phyloP scores from a whole-genome alignment of 768 basidiomycete genomes.

The Dentipellis fragilis region DNA sequence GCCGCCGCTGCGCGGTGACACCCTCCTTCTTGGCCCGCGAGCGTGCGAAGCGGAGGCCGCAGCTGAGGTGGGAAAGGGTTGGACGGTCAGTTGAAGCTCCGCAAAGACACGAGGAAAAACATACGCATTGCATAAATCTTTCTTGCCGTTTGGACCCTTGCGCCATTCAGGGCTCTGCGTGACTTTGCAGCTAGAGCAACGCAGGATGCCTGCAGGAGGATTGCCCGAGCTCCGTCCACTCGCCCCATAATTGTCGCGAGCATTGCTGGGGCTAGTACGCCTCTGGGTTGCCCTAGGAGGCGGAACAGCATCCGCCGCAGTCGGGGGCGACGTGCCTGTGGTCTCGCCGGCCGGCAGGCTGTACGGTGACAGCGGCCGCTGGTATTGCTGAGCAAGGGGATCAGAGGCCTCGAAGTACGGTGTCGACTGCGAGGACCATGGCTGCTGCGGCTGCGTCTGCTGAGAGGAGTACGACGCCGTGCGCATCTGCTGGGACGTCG shows the following conservation, averaged over 20 bases:
- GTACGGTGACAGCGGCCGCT: conserved; percentile 16
- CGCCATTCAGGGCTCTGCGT: conserved; percentile 86
- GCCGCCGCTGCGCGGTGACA: conserved; percentile 44
- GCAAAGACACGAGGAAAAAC: conserved; percentile 24
- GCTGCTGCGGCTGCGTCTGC: conserved; percentile 25
- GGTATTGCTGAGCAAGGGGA: conserved; percentile 13
- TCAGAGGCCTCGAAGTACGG: conserved; percentile 23
- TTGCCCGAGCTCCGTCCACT: conserved; percentile 45
- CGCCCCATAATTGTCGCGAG: conserved; percentile 35
- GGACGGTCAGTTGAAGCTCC: conserved; percentile 11
- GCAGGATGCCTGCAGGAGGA: conserved; percentile 60
- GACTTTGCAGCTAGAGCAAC: conserved; percentile 73
- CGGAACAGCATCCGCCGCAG: conserved; percentile 37
- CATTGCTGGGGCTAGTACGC: conserved; percentile 33
- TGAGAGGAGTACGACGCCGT: conserved; percentile 17
- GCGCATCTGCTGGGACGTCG: conserved; percentile 22
- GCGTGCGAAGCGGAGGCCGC: conserved; percentile 79
- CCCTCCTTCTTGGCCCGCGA: conserved; percentile 86
- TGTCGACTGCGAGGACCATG: conserved; percentile 33
- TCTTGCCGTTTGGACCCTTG: conserved; percentile 84
- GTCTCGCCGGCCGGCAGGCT: conserved; percentile 11
- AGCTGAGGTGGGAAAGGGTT: conserved; percentile 32
- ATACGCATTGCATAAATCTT: conserved; percentile 89
- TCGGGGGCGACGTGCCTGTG: conserved; percentile 16
- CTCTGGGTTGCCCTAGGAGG: conserved; percentile 40